Evolutionary conservation across 495 filamentous ascomycete genomes (phyloP).

Genomic region (Hyaloscypha variabilis): DNA sequence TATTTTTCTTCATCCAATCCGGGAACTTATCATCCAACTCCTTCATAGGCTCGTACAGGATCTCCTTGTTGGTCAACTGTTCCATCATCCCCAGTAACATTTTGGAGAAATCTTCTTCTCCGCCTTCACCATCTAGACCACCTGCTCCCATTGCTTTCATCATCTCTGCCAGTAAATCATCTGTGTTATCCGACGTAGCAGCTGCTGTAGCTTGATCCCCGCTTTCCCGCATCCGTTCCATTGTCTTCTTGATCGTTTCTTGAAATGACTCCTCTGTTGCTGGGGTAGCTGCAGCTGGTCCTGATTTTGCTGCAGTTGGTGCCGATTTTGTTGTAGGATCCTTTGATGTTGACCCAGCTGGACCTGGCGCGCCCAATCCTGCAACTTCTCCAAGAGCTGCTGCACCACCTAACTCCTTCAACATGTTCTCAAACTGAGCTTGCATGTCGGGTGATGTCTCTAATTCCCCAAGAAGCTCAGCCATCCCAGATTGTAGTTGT

Average conservation of each 20-base stretch:
- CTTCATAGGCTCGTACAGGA: constrained; percentile 98
- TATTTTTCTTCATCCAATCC: constrained; percentile 82
- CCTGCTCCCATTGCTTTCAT: constrained; percentile 78
- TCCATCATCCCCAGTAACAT: constrained; percentile 98
- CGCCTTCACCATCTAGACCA: constrained; percentile 61
- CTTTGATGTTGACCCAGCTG: constrained; percentile 30
- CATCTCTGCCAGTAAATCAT: constrained; percentile 84
- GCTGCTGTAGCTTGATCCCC: constrained; percentile 81
- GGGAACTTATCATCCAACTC: constrained; percentile 92
- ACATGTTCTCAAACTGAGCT: constrained; percentile 82
- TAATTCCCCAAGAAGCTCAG: constrained; percentile 72
- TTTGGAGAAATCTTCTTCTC: constrained; percentile 87
- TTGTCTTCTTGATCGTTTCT: constrained; percentile 85
- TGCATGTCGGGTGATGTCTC: constrained; percentile 77
- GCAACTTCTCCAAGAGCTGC: constrained; percentile 38
- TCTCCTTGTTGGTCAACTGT: constrained; percentile 96
- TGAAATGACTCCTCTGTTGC: constrained; percentile 73
- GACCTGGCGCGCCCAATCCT: constrained; percentile 2
- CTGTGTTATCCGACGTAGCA: constrained; percentile 63
- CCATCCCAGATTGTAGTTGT: constrained; percentile 86
- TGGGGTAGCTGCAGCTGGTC: constrained; percentile 31
- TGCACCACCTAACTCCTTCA: constrained; percentile 71
- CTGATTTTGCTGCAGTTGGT: constrained; percentile 8
- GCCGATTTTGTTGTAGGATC: constrained; percentile 26
- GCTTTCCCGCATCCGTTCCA: constrained; percentile 91